Percentiles rank a stretch among this genome's conserved stretches.
Conservation (phyloP, 1,139 yeast genomes). For the Debaryomycetaceae sp. region DNA sequence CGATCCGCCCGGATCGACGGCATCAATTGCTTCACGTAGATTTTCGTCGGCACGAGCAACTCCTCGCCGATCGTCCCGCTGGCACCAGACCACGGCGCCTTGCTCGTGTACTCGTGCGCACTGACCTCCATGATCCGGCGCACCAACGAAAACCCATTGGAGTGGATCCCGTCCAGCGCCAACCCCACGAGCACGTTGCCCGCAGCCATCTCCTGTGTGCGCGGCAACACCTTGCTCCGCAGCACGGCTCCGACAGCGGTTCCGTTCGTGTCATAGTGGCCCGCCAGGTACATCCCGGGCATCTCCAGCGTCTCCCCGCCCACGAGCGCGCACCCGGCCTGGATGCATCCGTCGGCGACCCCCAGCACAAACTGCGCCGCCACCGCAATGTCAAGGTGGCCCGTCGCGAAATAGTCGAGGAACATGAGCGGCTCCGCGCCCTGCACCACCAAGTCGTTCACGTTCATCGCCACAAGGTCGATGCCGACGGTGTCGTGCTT, state of each 20-base stretch:
- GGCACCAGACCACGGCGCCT: constrained; percentile 75
- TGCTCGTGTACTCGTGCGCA: constrained; percentile 54
- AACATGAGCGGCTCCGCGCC: constrained; percentile 97
- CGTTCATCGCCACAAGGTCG: constrained; percentile 98
- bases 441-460: constrained; percentile 92
- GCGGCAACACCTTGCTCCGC: constrained; percentile 66
- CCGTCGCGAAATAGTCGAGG: constrained; percentile 94
- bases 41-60: constrained; percentile 79
- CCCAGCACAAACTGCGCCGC: constrained; percentile 90
- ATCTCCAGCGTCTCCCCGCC: constrained; percentile 99
- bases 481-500: constrained; percentile 96
- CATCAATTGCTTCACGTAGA: constrained; percentile 84
- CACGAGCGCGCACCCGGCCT: constrained; percentile 93
- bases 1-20: constrained; percentile 60
- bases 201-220: constrained; percentile 46
- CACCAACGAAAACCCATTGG: constrained; percentile 94
- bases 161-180: constrained; percentile 87
- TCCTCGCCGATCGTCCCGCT: constrained; percentile 76
- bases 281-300: constrained; percentile 97
- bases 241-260: constrained; percentile 99
- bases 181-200: constrained; percentile 85
- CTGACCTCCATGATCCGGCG: constrained; percentile 77
- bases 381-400: constrained; percentile 71
- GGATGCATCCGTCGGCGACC: constrained; percentile 92
- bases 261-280: constrained; percentile 97